phyloP scores from a whole-genome alignment of 306 rosid genomes.

The Prunus fruticosa region DNA sequence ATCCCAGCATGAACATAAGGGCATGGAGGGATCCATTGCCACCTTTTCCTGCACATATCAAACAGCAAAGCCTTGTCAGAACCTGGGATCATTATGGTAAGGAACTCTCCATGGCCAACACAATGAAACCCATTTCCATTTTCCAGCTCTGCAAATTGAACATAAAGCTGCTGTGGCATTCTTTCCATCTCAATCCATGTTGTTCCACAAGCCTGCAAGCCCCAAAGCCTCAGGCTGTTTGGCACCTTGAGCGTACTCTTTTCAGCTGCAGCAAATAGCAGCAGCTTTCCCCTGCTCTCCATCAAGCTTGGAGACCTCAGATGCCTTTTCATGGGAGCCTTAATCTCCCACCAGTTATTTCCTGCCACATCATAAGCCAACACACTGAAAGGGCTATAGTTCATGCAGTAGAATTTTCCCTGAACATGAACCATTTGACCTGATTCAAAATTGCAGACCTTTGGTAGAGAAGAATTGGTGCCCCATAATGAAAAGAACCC shows the following conservation, averaged over 20 bases:
- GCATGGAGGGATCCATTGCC: slow-evolving; percentile 97
- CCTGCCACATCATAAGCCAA: slow-evolving; percentile 49
- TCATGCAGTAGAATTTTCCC: slow-evolving; percentile 82
- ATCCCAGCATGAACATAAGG: slow-evolving; percentile 40
- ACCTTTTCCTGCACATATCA: slow-evolving; percentile 57
- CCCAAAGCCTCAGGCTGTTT: slow-evolving; percentile 81
- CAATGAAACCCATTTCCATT: slow-evolving; percentile 57
- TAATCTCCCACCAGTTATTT: slow-evolving; percentile 78
- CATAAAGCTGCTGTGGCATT: slow-evolving; percentile 84
- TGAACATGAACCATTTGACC: slow-evolving; percentile 66
- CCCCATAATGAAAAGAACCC: slow-evolving; percentile 92
- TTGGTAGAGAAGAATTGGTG: slow-evolving; percentile 60
- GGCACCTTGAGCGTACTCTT: slow-evolving; percentile 91
- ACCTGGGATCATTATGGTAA: slow-evolving; percentile 47
- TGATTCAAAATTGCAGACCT: slow-evolving; percentile 82
- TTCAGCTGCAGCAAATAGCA: slow-evolving; percentile 80
- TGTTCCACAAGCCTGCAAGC: slow-evolving; percentile 65
- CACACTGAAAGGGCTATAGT: slow-evolving; percentile 79
- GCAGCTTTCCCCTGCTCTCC: slow-evolving; percentile 60
- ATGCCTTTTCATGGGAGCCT: slow-evolving; percentile 90
- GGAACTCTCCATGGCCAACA: slow-evolving; percentile 78
- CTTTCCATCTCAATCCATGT: slow-evolving; percentile 93
- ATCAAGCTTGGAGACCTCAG: slow-evolving; percentile 68
- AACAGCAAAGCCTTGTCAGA: slow-evolving; percentile 63
- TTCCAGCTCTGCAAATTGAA: slow-evolving; percentile 64